These are phyloP conservation scores for Magnusiomyces magnusii DNA, from an alignment of 1,139 yeast genomes.

Conservation along the genomic window DNA sequence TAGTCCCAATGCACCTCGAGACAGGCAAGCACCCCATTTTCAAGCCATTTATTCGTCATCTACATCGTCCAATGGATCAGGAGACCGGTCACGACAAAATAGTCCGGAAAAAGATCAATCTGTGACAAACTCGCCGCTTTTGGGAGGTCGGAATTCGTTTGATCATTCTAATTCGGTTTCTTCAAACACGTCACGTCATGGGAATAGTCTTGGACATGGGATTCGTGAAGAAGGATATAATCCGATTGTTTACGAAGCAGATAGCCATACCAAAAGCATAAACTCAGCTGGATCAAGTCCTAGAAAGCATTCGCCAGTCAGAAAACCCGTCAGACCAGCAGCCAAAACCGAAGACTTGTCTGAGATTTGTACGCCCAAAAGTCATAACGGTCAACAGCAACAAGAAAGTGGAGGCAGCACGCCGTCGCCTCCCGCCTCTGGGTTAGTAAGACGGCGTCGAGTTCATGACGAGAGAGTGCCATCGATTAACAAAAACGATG, in stretches of 20 bases:
- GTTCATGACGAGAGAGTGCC: neutral
- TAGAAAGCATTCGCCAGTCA: neutral
- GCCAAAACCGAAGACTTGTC: neutral
- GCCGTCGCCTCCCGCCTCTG: neutral
- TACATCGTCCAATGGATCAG: neutral
- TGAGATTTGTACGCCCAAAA: neutral
- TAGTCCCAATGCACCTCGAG: conserved; percentile 8
- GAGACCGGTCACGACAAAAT: neutral
- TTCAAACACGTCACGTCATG: neutral
- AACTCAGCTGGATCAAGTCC: neutral
- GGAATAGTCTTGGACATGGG: neutral
- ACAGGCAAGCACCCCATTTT: conserved; percentile 8
- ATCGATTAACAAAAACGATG: neutral
- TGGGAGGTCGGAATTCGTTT: neutral
- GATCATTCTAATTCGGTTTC: neutral
- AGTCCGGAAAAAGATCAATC: neutral
- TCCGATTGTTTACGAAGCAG: neutral
- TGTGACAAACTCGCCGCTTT: neutral
- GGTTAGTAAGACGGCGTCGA: neutral
- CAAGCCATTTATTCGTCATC: neutral
- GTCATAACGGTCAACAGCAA: neutral
- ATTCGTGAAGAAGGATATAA: neutral
- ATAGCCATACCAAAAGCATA: neutral
- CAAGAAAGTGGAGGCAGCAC: neutral
- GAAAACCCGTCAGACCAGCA: neutral